Base-by-base conservation (phyloP, 2,329 filamentous ascomycete species). In the Trichoderma koningii region DNA sequence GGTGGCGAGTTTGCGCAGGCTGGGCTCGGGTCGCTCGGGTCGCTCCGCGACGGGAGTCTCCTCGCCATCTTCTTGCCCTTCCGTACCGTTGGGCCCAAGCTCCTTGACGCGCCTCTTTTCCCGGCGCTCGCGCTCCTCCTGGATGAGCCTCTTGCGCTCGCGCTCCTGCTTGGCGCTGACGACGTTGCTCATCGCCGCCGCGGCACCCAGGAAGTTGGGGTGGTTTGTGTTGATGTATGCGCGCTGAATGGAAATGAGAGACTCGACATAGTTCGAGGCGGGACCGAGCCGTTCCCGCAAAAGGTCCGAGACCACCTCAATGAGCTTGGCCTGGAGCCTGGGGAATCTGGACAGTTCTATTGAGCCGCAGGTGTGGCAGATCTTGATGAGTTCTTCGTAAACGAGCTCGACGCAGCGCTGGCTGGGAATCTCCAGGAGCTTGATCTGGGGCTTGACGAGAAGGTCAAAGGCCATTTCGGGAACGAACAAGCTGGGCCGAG, bases 191-290 rank as follows among this genome's bases (percentile, higher is more conserved):
- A 99, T 99, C 68, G 95, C 95, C 42, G 93, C 94, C 23, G 95
- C 94, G 17, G 95, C 95, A 51, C 95, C 95, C 17, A 98, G 86
- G 81, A 99, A 99, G 78, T 99, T 99, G 55, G 95, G 95, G 76
- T 99, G 95, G 74, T 99, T 99, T 48, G 95, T 99, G 81, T 99
- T 99, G 80, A 99, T 98, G 78, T 99, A 99, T 21, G 95, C 95
- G 70, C 95, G 87, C 78, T 99, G 95, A 67, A 99, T 99, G 28
- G 95, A 90, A 70, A 99, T 99, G 68, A 99, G 83, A 47, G 94
- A 98, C 77, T 97, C 95, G 50, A 99, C 95, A 71, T 99, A 99
- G 60, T 80, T 85, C 2, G 94, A 96, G 64, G 91, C 88, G 12
- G 95, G 95, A 2, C 95, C 95, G 6, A 99, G 83, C 66, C 94